These are phyloP conservation scores for Cercospora sp. DNA, from an alignment of 2,329 filamentous ascomycete species.

Conservation along the genomic window DNA sequence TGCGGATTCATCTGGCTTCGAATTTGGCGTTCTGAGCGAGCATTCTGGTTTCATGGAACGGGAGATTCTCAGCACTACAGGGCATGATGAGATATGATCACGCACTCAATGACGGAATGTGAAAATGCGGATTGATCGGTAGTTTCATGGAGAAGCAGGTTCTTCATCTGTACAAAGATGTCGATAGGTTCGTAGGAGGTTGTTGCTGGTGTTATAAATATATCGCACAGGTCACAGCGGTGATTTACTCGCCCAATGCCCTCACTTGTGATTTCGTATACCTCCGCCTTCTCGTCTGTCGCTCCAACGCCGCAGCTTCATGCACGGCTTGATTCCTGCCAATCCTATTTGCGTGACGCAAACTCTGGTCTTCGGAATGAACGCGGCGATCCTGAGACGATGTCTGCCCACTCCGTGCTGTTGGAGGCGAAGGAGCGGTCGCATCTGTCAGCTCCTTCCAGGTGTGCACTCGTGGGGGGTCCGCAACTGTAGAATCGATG, in stretches of 20 bases:
- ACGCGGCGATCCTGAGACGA: slow-evolving; percentile 1
- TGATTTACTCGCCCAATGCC: not conserved
- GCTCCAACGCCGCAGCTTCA: slow-evolving; percentile 29
- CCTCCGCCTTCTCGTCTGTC: slow-evolving; percentile 21
- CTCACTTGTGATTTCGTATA: not conserved
- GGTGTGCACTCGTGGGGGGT: not conserved
- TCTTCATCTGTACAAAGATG: not conserved
- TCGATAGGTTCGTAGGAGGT: not conserved
- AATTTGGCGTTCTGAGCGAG: slow-evolving; percentile 9
- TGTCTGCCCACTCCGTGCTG: not conserved
- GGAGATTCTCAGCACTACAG: not conserved
- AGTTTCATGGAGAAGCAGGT: not conserved
- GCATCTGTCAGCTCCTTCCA: slow-evolving; percentile 4
- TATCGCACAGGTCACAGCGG: not conserved
- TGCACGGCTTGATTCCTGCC: slow-evolving; percentile 24
- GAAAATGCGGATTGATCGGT: not conserved
- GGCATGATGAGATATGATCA: slow-evolving; percentile 7
- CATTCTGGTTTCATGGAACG: not conserved
- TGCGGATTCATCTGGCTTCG: not conserved
- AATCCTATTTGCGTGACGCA: slow-evolving; percentile 23
- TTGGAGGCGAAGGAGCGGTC: not conserved
- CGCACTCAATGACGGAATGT: not conserved
- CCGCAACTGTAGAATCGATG: not conserved
- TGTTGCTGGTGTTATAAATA: not conserved
- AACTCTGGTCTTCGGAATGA: slow-evolving; percentile 11